Evolutionary conservation across 2,329 filamentous ascomycete genomes (phyloP).

Genomic region (Whalleya microplaca): DNA sequence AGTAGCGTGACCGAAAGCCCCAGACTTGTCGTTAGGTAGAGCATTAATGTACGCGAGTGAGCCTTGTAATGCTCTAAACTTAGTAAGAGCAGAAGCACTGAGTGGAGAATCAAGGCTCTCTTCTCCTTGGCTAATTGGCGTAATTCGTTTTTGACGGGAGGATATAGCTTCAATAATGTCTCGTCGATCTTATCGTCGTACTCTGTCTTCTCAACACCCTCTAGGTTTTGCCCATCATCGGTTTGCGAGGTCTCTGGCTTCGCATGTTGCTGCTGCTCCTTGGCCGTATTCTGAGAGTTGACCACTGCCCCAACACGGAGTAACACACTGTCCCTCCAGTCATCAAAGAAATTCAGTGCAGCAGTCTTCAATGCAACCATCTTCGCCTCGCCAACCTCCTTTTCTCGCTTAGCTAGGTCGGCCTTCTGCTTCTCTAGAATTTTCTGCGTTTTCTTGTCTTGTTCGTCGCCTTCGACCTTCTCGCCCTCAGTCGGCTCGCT

Average conservation of each 20-base stretch:
- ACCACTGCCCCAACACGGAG: constrained; percentile 35
- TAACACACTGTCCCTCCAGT: constrained; percentile 36
- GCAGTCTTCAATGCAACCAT: constrained; percentile 33
- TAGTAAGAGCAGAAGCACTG: constrained; percentile 71
- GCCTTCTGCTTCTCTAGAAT: constrained; percentile 22
- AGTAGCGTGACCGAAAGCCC: constrained; percentile 67
- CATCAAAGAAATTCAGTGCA: constrained; percentile 34
- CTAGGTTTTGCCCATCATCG: constrained; percentile 1
- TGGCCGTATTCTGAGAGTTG: constrained; percentile 29
- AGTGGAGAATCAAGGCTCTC: constrained; percentile 69
- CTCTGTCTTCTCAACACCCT: constrained; percentile 19
- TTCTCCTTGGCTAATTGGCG: constrained; percentile 63
- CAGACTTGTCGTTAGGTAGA: constrained; percentile 72
- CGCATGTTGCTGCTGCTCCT: constrained; percentile 25
- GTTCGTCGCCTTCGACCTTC: constrained; percentile 10
- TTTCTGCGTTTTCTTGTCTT: constrained; percentile 11
- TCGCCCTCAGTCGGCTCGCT: neutral
- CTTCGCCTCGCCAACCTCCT: constrained; percentile 30
- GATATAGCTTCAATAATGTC: constrained; percentile 56
- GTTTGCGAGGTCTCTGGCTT: constrained; percentile 16
- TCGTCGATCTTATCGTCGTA: constrained; percentile 52
- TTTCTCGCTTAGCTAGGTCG: constrained; percentile 29
- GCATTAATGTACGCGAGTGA: constrained; percentile 72
- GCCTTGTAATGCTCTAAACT: constrained; percentile 79
- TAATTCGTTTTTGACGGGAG: constrained; percentile 64